A percentile compares a stretch with the other conserved stretches of the same genome.
These are phyloP conservation scores for Fusarium odoratissimum DNA, from an alignment of 2,329 filamentous ascomycete genomes.

Conservation along the genomic window DNA sequence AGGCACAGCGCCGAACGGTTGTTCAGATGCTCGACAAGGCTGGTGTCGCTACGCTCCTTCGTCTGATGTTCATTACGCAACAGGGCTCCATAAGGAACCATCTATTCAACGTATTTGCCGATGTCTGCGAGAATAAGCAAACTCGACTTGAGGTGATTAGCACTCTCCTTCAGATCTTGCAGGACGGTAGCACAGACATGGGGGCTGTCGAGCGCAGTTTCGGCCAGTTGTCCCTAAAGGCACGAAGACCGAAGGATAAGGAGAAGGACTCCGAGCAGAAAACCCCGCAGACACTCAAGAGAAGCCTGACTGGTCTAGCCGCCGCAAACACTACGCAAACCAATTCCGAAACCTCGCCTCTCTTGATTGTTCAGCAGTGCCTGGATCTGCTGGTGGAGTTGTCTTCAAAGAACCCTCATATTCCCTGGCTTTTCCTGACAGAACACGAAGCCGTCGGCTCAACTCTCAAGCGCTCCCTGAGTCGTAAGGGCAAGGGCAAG, in stretches of 20 bases:
- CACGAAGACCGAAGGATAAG: constrained; percentile 80
- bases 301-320: constrained; percentile 72
- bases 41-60: constrained; percentile 92
- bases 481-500: constrained; percentile 88
- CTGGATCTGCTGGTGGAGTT: constrained; percentile 86
- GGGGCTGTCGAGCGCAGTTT: constrained; percentile 96
- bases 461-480: constrained; percentile 79
- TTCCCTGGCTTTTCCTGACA: constrained; percentile 91
- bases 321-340: constrained; percentile 60
- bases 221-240: constrained; percentile 88
- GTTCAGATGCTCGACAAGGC: constrained; percentile 98
- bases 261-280: constrained; percentile 71
- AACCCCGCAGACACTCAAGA: constrained; percentile 84
- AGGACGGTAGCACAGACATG: constrained; percentile 94
- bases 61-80: constrained; percentile 98
- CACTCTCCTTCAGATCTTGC: constrained; percentile 90
- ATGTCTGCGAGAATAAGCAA: constrained; percentile 96
- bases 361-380: constrained; percentile 96
- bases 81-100: constrained; percentile 86
- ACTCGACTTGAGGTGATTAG: constrained; percentile 95
- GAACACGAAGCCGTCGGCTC: constrained; percentile 85
- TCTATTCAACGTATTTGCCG: constrained; percentile 87
- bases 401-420: constrained; percentile 84
- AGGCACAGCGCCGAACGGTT: constrained; percentile 80
- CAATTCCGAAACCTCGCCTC: constrained; percentile 89